Conservation (phyloP, 768 basidiomycete genomes). For the Amanita pseudoporphyria region DNA sequence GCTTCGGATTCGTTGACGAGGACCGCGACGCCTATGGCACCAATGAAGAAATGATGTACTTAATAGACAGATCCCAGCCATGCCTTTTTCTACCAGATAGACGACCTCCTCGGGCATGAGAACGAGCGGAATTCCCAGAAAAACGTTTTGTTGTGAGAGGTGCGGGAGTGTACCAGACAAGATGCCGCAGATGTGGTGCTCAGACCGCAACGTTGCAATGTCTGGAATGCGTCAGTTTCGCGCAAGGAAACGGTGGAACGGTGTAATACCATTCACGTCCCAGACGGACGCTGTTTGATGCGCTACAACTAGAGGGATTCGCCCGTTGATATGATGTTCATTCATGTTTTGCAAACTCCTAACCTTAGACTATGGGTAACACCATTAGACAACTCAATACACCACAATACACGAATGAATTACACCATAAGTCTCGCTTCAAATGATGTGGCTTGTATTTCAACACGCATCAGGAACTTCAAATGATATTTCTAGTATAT, state of each 20-base stretch:
- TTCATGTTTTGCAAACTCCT: background rate
- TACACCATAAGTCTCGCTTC: conserved; percentile 37
- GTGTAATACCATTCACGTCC: conserved; percentile 63
- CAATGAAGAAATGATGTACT: no score
- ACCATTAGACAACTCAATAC: no score
- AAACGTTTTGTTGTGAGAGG: conserved; percentile 92
- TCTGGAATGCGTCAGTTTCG: conserved; percentile 34
- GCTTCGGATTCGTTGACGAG: no score
- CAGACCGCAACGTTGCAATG: conserved; percentile 67
- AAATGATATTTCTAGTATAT: conserved; percentile 59
- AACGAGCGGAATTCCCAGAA: conserved; percentile 85
- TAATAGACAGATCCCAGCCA: no score
- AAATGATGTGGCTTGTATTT: conserved; percentile 56
- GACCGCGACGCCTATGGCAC: no score
- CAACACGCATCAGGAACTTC: conserved; percentile 35
- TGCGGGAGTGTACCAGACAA: conserved; percentile 89
- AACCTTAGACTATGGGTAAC: no score
- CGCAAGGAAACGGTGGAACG: conserved; percentile 4
- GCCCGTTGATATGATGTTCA: conserved; percentile 16
- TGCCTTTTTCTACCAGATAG: conserved; percentile 78
- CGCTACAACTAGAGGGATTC: conserved; percentile 59
- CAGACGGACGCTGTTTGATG: conserved; percentile 83
- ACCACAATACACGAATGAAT: no score
- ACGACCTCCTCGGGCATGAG: conserved; percentile 91
- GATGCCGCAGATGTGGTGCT: conserved; percentile 78